Evolutionary conservation across 345 rosid genomes (phyloP).

Genomic region (Syzygium oleosum): DNA sequence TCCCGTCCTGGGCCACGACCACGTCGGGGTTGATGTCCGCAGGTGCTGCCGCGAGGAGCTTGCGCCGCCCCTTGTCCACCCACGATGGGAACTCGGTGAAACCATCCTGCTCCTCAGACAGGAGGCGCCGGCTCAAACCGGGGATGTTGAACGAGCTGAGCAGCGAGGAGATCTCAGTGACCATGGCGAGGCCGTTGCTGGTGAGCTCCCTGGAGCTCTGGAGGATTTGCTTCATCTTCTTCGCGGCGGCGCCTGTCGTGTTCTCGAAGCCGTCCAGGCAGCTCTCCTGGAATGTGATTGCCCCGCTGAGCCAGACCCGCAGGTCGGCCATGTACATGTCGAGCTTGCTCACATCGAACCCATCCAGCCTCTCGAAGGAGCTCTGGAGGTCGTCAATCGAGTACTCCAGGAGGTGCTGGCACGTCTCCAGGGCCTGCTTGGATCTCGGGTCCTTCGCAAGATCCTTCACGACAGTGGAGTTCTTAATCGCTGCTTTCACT

Average conservation of each 20-base stretch:
- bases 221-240: slow-evolving; percentile 38
- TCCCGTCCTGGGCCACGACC: slow-evolving; percentile 63
- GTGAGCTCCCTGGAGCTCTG: slow-evolving; percentile 37
- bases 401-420: slow-evolving; percentile 37
- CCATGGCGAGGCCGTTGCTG: slow-evolving; percentile 71
- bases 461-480: slow-evolving; percentile 29
- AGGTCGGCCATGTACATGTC: slow-evolving; percentile 38
- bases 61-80: slow-evolving; percentile 24
- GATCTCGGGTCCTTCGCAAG: slow-evolving; percentile 38
- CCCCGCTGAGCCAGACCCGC: slow-evolving; percentile 64
- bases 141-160: slow-evolving; percentile 16
- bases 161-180: slow-evolving; percentile 26
- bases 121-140: slow-evolving; percentile 20
- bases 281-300: slow-evolving; percentile 63
- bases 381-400: slow-evolving; percentile 48
- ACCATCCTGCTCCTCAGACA: slow-evolving; percentile 11
- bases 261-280: slow-evolving; percentile 65
- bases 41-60: slow-evolving; percentile 19
- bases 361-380: slow-evolving; percentile 31
- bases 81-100: slow-evolving; percentile 28
- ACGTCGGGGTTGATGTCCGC: slow-evolving; percentile 29
- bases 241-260: slow-evolving; percentile 25
- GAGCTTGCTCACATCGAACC: slow-evolving; percentile 18
- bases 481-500: slow-evolving; percentile 24
- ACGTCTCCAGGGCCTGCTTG: slow-evolving; percentile 39